A percentile compares a stretch with the other conserved stretches of the same genome.
Evolutionary conservation across 2,329 filamentous ascomycete genomes (phyloP).

Genomic region (Colletotrichum musicola): DNA sequence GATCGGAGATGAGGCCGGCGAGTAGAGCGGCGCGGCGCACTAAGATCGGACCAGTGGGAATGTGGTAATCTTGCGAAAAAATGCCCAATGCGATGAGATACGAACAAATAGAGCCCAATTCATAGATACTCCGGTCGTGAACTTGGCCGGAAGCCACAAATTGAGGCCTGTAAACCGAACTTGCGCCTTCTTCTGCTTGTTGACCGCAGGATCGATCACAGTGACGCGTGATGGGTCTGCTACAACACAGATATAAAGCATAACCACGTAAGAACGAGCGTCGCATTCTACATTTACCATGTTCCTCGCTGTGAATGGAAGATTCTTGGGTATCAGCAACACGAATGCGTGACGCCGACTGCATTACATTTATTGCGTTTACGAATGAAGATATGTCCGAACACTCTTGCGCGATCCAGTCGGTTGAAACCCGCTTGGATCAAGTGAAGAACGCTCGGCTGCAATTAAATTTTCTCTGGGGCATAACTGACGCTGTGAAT

Average conservation of each 20-base stretch:
- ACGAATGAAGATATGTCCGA: constrained; percentile 54
- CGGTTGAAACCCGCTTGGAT: constrained; percentile 15
- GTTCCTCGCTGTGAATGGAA: no score
- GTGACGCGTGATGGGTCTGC: no score
- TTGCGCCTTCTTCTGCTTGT: no score
- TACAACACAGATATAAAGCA: no score
- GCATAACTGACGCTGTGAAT: constrained; percentile 80
- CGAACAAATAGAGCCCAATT: constrained; percentile 35
- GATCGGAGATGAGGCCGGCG: constrained; percentile 80
- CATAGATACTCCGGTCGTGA: constrained; percentile 20
- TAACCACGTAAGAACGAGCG: no score
- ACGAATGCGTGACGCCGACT: background rate
- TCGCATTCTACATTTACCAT: no score
- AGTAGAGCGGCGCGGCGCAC: constrained; percentile 53
- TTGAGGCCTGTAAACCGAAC: background rate
- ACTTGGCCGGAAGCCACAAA: constrained; percentile 7
- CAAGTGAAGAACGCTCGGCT: constrained; percentile 63
- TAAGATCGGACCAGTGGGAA: constrained; percentile 15
- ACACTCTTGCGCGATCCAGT: constrained; percentile 48
- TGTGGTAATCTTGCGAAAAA: constrained; percentile 16
- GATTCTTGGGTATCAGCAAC: background rate
- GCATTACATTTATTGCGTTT: background rate
- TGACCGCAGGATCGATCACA: no score
- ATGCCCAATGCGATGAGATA: constrained; percentile 29
- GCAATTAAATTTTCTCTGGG: constrained; percentile 86